Evolutionary conservation across 768 basidiomycete species (phyloP), one percentile per base, ranked within the genome.

Genomic region (Tremella fuciformis): DNA sequence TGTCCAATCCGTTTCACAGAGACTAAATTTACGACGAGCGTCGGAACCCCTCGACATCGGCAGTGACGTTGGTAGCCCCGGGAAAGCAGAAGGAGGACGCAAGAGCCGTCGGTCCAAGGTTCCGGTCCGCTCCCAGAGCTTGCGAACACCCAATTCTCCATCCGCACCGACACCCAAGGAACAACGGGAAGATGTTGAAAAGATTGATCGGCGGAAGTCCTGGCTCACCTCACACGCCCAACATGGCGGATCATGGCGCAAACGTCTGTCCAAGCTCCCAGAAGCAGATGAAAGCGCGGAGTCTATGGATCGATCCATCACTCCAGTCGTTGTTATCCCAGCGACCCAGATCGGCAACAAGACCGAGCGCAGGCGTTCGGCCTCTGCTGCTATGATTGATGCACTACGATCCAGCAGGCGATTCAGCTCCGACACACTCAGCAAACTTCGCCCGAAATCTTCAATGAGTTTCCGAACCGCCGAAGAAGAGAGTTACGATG

Each of bases 241-340:
- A 6, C 4, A 46, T 46, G n/a, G 29, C 22, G 42, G n/a, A 46
- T 18, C 42, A 15, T 46, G 42, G 42, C 42, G 42, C 22, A 46
- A 46, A 15, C 42, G 42, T 18, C 15, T 46, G n/a, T 46, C 42
- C 4, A 46, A 46, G 16, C 42, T 46, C n/a, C 42, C 42, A 46
- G 42, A 46, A 46, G 42, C 42, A 4, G 42, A 46, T 46, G 29
- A 34, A 11, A 34, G 29, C 29, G 29, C 29, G 6, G 42, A 46
- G 16, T n/a, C n/a, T 8, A 46, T 46, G 6, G 42, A 46, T 46
- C 42, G 22, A 15, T 15, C 42, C 42, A 22, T 18, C n/a, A 34
- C 29, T 4, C 29, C 29, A 6, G 29, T 34, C 29, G 11, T 34
- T 6, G 8, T 46, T 4, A 46, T 46, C 42, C 29, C 29, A 4